Base-by-base conservation (phyloP, 345 rosid species). In the Eucalyptus melliodora region DNA sequence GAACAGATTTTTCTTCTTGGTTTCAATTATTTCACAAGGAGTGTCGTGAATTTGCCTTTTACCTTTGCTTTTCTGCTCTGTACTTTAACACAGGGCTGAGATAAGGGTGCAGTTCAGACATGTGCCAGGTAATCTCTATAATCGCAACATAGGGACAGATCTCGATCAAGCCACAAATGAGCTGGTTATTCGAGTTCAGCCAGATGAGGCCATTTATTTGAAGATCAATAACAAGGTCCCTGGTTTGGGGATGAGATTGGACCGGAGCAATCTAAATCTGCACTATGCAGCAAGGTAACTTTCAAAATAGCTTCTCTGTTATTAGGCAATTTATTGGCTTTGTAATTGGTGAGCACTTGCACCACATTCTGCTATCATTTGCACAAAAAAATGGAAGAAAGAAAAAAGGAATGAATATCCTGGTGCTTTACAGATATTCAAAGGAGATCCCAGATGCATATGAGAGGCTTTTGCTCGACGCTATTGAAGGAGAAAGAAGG, bases 381-480 rank as follows among this genome's bases (percentile, higher is more conserved):
- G 30, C 62, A 30, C 31, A 53, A 8, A 44, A 19, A 7, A 30
- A 53, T 27, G 4, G 9, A 26, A 11, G 24, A 8, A 53, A 19
- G 19, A 53, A 53, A 19, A 19, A 21, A 53, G 26, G 59, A 53
- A n/a, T 53, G 30, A 10, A 14, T 10, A 8, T 77, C 23, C 86
- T 51, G 49, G 53, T 40, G 82, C 45, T 72, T 59, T 92, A 23
- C 87, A 97, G 99, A 92, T 97, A 98, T 88, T 97, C 98, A 12
- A 98, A 97, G 89, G 99, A 97, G 94, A 98, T 98, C 89, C 99
- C 99, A 16, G 98, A 96, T 90, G 99, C 99, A 50, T 98, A 98
- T 44, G 99, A 98, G 95, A 96, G 99, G 94, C 98, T 98, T 88
- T 92, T 98, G 88, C 91, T 98, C 56, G 99, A 98, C 69, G 98